A percentile compares a stretch with the other conserved stretches of the same genome.
phyloP scores from a whole-genome alignment of 805 yeast genomes.

The Schwanniomyces pseudopolymorphus region DNA sequence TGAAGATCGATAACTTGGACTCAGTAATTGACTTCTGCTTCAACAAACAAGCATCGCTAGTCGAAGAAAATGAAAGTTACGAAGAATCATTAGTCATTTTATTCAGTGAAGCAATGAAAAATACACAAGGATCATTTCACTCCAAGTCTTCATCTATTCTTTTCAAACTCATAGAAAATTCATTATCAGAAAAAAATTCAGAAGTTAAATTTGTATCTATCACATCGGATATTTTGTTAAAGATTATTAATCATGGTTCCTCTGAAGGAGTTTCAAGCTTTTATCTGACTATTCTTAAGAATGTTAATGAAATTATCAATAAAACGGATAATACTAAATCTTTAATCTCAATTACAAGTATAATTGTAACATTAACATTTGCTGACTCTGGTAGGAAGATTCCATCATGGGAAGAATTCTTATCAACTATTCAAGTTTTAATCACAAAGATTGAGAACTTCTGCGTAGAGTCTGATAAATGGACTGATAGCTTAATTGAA shows the following conservation, averaged over 20 bases:
- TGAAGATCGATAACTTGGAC: slow-evolving; percentile 47
- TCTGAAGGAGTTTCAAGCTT: slow-evolving; percentile 46
- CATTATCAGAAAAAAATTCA: slow-evolving; percentile 14
- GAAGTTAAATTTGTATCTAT: slow-evolving; percentile 37
- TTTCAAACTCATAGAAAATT: slow-evolving; percentile 39
- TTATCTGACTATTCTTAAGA: slow-evolving; percentile 31
- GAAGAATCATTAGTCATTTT: slow-evolving; percentile 58
- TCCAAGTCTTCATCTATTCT: slow-evolving; percentile 62
- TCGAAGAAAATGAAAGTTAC: slow-evolving; percentile 46
- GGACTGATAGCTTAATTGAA: slow-evolving; percentile 15
- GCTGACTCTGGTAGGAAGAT: slow-evolving; percentile 73
- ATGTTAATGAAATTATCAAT: slow-evolving; percentile 14
- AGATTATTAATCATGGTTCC: slow-evolving; percentile 53
- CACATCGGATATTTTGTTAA: slow-evolving; percentile 59
- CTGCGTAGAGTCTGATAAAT: not conserved
- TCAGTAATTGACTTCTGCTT: slow-evolving; percentile 47
- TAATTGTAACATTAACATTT: slow-evolving; percentile 52
- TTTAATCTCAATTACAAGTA: slow-evolving; percentile 32
- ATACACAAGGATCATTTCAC: slow-evolving; percentile 71
- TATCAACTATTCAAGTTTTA: slow-evolving; percentile 19
- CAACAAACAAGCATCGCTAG: slow-evolving; percentile 26
- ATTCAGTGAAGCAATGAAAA: slow-evolving; percentile 71
- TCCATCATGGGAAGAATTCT: slow-evolving; percentile 46
- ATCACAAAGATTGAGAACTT: slow-evolving; percentile 11
- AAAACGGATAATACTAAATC: slow-evolving; percentile 6